Evolutionary conservation across 2,329 filamentous ascomycete genomes (phyloP), one percentile per base, ranked within the genome.

Genomic region (Thelonectria discophora): DNA sequence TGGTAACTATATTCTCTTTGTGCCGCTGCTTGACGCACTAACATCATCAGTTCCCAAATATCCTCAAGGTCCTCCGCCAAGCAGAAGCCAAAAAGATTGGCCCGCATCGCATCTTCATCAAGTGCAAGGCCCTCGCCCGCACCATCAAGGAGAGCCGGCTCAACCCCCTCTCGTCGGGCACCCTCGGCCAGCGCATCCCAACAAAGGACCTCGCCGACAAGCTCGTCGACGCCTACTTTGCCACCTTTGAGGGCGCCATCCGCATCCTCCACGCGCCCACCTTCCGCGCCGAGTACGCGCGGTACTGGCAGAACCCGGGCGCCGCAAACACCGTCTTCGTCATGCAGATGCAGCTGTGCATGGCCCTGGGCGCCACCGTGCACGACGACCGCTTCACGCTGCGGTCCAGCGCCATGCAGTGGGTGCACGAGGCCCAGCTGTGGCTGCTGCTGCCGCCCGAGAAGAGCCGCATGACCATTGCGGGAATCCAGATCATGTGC

Each of bases 181-280:
- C 78, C 13, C 69, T 81, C 3, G 80, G 82, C 13, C 70, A 74
- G 39, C 72, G 75, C 4, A 75, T 82, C 8, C 80, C 81, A 0
- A 42, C 72, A 0, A 73, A 75, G 11, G 72, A 73, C 0, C 62
- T 85, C 1, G 80, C 82, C 0, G 84, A 88, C 60, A 72, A 79
- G 53, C 78, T 88, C 1, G 75, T 88, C 15, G 77, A 82, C 9
- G 73, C 77, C 30, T 88, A 88, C 74, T 74, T 90, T 17, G 77
- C 84, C 49, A 83, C 82, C 0, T 81, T 85, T 43, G 86, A 89
- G 67, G 82, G 83, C 1, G 81, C 84, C 15, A 80, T 85, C 63
- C 81, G 87, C 3, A 79, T 90, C 21, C 60, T 90, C 9, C 84
- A 90, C 69, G 71, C 85, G 1, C 86, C 86, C 0, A 82, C 81